Base-by-base conservation (phyloP, 108 stramenopile species). In the Nannochloropsis gaditana region DNA sequence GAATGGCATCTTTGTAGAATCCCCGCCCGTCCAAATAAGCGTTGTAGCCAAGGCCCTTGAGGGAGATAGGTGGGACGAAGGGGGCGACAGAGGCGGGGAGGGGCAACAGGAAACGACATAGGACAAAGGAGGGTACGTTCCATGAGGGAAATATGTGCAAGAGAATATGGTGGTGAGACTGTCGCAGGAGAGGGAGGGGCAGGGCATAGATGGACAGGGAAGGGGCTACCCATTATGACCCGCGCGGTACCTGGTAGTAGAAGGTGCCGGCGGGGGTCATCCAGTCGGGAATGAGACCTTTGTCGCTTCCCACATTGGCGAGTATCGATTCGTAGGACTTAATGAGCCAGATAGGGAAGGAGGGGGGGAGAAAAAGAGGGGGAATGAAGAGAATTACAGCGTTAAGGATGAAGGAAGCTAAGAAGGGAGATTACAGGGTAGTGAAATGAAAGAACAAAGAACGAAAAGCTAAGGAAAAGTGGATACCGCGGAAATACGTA, bases 271-370 rank as follows among this genome's bases (percentile, higher is more conserved):
- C 59, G 59, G 59, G 59, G 2, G 59, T 73, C 59, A 73, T 73
- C 59, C 59, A 73, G 59, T 73, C 59, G 59, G 59, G 59, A 6
- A 73, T 73, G 59, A 73, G 59, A 15, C 59, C 59, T n/a, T 73
- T 73, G 59, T 73, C 59, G 19, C n/a, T n/a, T 3, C 59, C 59
- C 59, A 73, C 59, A 0, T 73, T 73, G 0, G 59, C 59, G 19
- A 73, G 59, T 0, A 73, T 73, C 5, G 59, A 73, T 15, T 15
- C 59, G 8, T 73, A 73, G 8, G 19, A 73, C 59, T 73, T 50
- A 15, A 50, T 10, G 11, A 50, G 47, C 15, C 47, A 50, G 47
- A 31, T 31, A 31, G 31, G 31, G 31, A 31, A 31, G 47, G 47
- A 50, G 47, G 10, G 15, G 59, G 6, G 59, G 59, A 8, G 59